phyloP scores from a whole-genome alignment of 768 basidiomycete genomes.

The Suillus sp. region DNA sequence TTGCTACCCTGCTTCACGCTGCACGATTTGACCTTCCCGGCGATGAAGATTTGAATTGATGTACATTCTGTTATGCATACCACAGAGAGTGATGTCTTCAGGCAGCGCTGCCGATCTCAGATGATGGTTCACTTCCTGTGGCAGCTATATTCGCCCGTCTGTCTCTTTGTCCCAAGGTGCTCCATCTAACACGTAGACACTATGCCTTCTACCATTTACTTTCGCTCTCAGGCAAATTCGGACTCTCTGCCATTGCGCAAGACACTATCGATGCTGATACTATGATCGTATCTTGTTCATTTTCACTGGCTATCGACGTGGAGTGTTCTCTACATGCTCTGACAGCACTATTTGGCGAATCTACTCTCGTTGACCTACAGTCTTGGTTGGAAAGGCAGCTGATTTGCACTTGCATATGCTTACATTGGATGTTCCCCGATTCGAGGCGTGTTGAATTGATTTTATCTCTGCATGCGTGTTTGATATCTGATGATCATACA shows the following conservation, averaged over 20 bases:
- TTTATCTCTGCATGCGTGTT: slow-evolving; percentile 3
- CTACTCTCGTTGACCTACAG: slow-evolving; percentile 22
- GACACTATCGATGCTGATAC: slow-evolving; percentile 49
- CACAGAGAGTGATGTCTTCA: background rate
- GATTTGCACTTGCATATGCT: slow-evolving; percentile 63
- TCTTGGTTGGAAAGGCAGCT: slow-evolving; percentile 65
- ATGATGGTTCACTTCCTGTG: slow-evolving; percentile 50
- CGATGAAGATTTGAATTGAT: slow-evolving; percentile 11
- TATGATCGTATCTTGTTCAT: slow-evolving; percentile 68
- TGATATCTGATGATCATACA: slow-evolving; percentile 15
- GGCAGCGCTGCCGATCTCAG: slow-evolving; percentile 34
- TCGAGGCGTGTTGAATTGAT: slow-evolving; percentile 32
- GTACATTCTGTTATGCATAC: background rate
- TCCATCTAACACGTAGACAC: too few relatives aligned
- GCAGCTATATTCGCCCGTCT: slow-evolving; percentile 49
- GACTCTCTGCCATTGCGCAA: slow-evolving; percentile 26
- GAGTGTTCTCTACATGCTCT: slow-evolving; percentile 47
- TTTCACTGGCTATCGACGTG: slow-evolving; percentile 62
- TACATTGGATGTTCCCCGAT: slow-evolving; percentile 58
- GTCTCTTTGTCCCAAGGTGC: too few relatives aligned
- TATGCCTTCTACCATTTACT: too few relatives aligned
- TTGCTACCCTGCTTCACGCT: slow-evolving; percentile 69
- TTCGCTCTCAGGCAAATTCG: too few relatives aligned
- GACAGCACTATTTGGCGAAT: slow-evolving; percentile 37
- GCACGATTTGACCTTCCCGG: slow-evolving; percentile 55